Percentiles rank a stretch among this genome's conserved stretches.
phyloP scores from a whole-genome alignment of 805 yeast genomes.

The Yarrowia porcina region DNA sequence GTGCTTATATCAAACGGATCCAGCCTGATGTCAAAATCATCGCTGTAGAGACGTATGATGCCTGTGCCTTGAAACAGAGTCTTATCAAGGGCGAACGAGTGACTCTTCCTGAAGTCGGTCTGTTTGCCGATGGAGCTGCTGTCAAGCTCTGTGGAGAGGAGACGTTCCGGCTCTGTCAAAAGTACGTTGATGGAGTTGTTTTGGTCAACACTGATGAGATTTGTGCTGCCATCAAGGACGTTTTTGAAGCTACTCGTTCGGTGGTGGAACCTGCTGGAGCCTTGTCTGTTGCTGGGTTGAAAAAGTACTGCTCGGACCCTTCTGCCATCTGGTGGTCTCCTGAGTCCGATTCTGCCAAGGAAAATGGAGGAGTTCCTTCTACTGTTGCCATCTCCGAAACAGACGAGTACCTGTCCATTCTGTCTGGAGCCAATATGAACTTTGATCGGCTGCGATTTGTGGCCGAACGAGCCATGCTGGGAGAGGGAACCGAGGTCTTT shows the following conservation, averaged over 20 bases:
- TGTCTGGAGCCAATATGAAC: slow-evolving; percentile 98
- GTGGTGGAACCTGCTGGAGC: slow-evolving; percentile 98
- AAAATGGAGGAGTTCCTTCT: background rate
- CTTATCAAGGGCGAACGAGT: slow-evolving; percentile 54
- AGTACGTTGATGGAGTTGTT: slow-evolving; percentile 84
- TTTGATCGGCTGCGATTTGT: slow-evolving; percentile 95
- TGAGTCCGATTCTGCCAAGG: background rate
- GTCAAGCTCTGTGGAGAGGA: slow-evolving; percentile 88
- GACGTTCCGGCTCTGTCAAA: slow-evolving; percentile 74
- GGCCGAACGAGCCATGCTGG: slow-evolving; percentile 95
- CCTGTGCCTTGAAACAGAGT: slow-evolving; percentile 84
- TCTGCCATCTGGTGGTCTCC: slow-evolving; percentile 6
- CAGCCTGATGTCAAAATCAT: slow-evolving; percentile 97
- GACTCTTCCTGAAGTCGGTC: slow-evolving; percentile 71
- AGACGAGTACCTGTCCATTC: slow-evolving; percentile 62
- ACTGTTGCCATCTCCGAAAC: slow-evolving; percentile 30
- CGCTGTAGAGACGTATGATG: slow-evolving; percentile 95
- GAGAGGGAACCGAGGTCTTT: slow-evolving; percentile 96
- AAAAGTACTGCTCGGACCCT: slow-evolving; percentile 60
- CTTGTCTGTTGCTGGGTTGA: slow-evolving; percentile 89
- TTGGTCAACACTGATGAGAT: slow-evolving; percentile 88
- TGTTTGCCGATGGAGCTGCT: slow-evolving; percentile 98
- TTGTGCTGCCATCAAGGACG: slow-evolving; percentile 94
- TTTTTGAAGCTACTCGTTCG: slow-evolving; percentile 92
- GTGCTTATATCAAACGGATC: slow-evolving; percentile 82